Evolutionary conservation across 2,329 filamentous ascomycete species (phyloP).

Genomic region (Sporothrix phasma): DNA sequence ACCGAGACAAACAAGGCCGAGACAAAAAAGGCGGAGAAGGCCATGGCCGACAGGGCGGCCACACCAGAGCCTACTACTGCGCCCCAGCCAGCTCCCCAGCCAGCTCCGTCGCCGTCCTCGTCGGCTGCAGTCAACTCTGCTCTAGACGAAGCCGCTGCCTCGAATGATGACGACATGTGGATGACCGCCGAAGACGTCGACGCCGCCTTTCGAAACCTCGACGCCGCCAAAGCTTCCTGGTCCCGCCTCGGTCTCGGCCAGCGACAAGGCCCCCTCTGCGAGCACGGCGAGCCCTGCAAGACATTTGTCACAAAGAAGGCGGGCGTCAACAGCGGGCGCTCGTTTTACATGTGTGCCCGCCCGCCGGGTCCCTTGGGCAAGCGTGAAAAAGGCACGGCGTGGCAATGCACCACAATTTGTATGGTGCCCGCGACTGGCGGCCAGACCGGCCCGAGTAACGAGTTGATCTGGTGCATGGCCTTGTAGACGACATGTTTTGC

Average conservation of each 20-base stretch:
- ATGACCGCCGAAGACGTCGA: slow-evolving; percentile 42
- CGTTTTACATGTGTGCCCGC: slow-evolving; percentile 54
- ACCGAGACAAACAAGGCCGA: neutral
- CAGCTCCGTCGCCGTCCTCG: neutral
- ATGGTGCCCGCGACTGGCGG: slow-evolving; percentile 53
- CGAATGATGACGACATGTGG: slow-evolving; percentile 17
- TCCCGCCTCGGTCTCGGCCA: slow-evolving; percentile 63
- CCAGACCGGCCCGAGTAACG: slow-evolving; percentile 17
- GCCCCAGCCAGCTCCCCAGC: neutral
- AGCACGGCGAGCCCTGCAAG: slow-evolving; percentile 82
- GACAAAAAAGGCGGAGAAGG: neutral
- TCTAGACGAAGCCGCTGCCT: neutral
- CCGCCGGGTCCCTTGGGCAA: slow-evolving; percentile 77
- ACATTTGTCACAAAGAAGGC: slow-evolving; percentile 78
- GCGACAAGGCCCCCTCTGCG: slow-evolving; percentile 57
- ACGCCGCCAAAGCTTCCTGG: slow-evolving; percentile 74
- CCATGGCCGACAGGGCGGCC: no score
- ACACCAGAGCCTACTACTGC: neutral
- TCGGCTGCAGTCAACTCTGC: neutral
- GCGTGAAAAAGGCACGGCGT: slow-evolving; percentile 75
- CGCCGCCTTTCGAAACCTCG: slow-evolving; percentile 56
- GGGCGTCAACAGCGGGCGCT: slow-evolving; percentile 66
- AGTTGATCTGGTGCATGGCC: no score
- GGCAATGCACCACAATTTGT: slow-evolving; percentile 83
- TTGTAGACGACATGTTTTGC: neutral